phyloP scores from a whole-genome alignment of 768 basidiomycete species.

The Hirschioporus abietinus region DNA sequence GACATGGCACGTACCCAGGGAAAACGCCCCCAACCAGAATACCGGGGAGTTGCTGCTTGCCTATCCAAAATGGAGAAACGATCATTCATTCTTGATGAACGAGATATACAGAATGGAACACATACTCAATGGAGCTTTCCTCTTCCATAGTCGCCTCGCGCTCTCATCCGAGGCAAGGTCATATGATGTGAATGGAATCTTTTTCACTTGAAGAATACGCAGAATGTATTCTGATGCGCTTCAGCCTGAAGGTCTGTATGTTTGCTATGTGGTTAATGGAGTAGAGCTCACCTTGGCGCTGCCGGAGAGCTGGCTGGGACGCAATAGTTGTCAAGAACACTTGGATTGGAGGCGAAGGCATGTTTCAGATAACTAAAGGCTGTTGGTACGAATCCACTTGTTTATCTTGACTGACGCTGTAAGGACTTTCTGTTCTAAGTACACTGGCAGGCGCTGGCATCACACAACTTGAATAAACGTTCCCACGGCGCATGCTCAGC shows the following conservation, averaged over 20 bases:
- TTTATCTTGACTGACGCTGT: background rate
- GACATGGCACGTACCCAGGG: slow-evolving; percentile 56
- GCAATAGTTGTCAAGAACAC: slow-evolving; percentile 86
- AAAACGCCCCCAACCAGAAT: slow-evolving; percentile 71
- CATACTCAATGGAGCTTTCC: slow-evolving; percentile 69
- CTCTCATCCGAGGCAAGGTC: slow-evolving; percentile 82
- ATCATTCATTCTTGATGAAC: slow-evolving; percentile 7
- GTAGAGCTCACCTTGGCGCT: slow-evolving; percentile 60
- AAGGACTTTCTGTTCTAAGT: background rate
- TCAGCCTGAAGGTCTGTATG: background rate
- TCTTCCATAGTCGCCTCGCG: slow-evolving; percentile 74
- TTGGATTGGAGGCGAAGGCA: slow-evolving; percentile 81
- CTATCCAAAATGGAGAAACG: slow-evolving; percentile 30
- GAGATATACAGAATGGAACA: slow-evolving; percentile 1
- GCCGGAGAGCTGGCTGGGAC: slow-evolving; percentile 69
- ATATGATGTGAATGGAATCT: slow-evolving; percentile 75
- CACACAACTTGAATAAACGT: too few species aligned
- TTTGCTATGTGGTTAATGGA: slow-evolving; percentile 3
- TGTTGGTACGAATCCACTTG: background rate
- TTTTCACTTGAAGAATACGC: slow-evolving; percentile 80
- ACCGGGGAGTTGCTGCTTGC: slow-evolving; percentile 81
- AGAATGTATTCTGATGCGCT: slow-evolving; percentile 62
- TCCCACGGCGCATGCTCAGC: background rate
- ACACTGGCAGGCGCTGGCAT: too few species aligned
- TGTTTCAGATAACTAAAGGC: slow-evolving; percentile 19